Conservation (phyloP, 192 early-diverging fungal species). For the Mortierella alpina region DNA sequence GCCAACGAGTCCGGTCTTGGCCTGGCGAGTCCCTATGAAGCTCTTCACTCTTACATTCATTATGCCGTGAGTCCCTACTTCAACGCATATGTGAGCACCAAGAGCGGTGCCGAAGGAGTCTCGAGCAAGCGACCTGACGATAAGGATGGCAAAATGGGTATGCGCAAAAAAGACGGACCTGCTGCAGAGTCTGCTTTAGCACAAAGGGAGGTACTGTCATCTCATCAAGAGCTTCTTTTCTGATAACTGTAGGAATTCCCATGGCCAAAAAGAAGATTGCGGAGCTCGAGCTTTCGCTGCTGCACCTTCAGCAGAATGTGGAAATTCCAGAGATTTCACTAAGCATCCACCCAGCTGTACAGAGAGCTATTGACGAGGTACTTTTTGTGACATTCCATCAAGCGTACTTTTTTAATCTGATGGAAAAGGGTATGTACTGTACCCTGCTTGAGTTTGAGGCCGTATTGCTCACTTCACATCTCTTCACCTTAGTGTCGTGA, state of each 20-base stretch:
- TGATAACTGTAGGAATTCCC: constrained; percentile 73
- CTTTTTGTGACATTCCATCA: not conserved
- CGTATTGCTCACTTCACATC: not conserved
- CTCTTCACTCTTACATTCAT: constrained; percentile 91
- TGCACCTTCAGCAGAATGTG: constrained; percentile 97
- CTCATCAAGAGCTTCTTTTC: not conserved
- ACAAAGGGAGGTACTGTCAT: too few relatives aligned
- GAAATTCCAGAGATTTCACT: constrained; percentile 95
- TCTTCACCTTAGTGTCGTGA: constrained; percentile 65
- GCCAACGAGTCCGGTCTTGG: constrained; percentile 59
- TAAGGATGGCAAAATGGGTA: constrained; percentile 83
- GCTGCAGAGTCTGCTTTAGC: not conserved
- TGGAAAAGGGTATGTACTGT: not conserved
- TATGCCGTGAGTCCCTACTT: constrained; percentile 96
- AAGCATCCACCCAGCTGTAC: constrained; percentile 87
- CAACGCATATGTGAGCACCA: constrained; percentile 88
- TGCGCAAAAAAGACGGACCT: constrained; percentile 3
- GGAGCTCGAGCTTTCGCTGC: constrained; percentile 94
- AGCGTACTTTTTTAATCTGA: not conserved
- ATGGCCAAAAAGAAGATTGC: constrained; percentile 99
- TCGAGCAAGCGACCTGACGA: constrained; percentile 58
- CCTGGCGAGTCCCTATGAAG: constrained; percentile 81
- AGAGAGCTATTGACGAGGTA: constrained; percentile 70
- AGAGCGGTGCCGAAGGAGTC: constrained; percentile 63
- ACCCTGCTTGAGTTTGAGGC: not conserved